phyloP scores from a whole-genome alignment of 352 stramenopile species.

The Pythium coloratum region DNA sequence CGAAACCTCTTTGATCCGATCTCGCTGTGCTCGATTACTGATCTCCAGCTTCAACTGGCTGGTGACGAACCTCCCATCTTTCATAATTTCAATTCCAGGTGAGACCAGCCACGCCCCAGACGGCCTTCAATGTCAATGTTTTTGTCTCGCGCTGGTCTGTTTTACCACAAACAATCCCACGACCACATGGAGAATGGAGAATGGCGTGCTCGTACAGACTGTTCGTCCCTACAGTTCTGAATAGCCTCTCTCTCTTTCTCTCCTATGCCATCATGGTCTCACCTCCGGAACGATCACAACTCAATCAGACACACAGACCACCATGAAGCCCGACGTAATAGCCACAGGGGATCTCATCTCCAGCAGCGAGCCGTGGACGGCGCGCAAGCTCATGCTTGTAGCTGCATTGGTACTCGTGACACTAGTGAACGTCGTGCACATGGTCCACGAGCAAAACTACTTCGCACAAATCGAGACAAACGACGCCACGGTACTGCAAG shows the following conservation, averaged over 20 bases:
- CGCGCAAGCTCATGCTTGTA: constrained; percentile 5
- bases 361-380: not conserved
- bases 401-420: constrained; percentile 5
- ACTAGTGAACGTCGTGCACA: constrained; percentile 10
- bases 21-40: no score
- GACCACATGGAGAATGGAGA: no score
- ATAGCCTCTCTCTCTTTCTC: not conserved
- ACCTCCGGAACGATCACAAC: not conserved
- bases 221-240: not conserved
- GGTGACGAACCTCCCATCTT: no score
- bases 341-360: not conserved
- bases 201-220: not conserved
- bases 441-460: constrained; percentile 12
- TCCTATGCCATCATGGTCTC: no score
- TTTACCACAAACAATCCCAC: no score
- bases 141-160: no score
- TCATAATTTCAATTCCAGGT: no score
- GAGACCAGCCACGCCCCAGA: no score
- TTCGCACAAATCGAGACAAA: not conserved
- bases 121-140: no score
- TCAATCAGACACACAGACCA: not conserved
- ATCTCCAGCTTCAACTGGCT: no score
- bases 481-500: not conserved
- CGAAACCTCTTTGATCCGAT: no score
- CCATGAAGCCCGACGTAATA: not conserved